A percentile compares a stretch with the other conserved stretches of the same genome.
Conservation (phyloP, 768 basidiomycete genomes). For the Crepidotus variabilis region DNA sequence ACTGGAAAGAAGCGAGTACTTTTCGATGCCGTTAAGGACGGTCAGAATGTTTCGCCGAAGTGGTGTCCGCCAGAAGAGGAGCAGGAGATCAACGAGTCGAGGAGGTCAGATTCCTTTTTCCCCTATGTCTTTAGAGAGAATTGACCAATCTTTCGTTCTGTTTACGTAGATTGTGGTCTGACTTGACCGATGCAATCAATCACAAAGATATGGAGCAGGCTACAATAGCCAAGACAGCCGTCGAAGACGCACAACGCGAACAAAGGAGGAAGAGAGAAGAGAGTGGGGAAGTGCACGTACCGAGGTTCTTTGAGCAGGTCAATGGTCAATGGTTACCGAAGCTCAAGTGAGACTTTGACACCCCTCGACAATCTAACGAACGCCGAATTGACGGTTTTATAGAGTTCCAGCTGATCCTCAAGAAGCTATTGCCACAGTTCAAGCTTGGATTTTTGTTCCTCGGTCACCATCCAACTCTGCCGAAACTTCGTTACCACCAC, state of each 20-base stretch:
- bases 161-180: constrained; percentile 65
- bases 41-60: constrained; percentile 72
- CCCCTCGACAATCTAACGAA: too few species aligned
- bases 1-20: constrained; percentile 67
- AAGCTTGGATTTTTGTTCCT: constrained; percentile 73
- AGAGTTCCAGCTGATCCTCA: constrained; percentile 72
- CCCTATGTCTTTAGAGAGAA: not conserved
- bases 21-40: constrained; percentile 82
- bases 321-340: constrained; percentile 85
- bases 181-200: constrained; percentile 81
- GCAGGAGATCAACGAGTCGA: constrained; percentile 89
- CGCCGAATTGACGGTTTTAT: too few species aligned
- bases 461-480: not conserved
- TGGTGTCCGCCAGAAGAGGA: constrained; percentile 81
- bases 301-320: constrained; percentile 74
- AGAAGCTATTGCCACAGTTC: constrained; percentile 61
- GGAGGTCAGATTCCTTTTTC: constrained; percentile 48
- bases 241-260: constrained; percentile 93
- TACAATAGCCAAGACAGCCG: constrained; percentile 81
- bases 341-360: constrained; percentile 51
- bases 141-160: not conserved
- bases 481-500: too few species aligned
- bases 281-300: constrained; percentile 60
- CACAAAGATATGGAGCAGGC: constrained; percentile 93
- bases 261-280: constrained; percentile 71